These are phyloP conservation scores for Apiospora arundinis DNA, from an alignment of 2,329 filamentous ascomycete genomes.

Conservation along the genomic window DNA sequence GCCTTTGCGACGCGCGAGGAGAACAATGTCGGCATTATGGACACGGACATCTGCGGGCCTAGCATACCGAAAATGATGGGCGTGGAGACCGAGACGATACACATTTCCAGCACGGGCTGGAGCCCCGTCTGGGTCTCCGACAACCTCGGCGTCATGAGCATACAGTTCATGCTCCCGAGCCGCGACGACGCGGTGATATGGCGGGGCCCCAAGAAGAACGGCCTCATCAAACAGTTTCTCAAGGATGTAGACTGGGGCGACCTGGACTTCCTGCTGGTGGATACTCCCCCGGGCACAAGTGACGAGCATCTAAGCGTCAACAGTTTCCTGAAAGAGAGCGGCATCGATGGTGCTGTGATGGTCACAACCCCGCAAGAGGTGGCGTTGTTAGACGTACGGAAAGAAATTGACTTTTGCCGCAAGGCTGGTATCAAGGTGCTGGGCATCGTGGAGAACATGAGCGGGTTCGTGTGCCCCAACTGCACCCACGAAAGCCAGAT, in stretches of 20 bases:
- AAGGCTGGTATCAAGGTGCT: conserved; percentile 91
- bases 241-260: conserved; percentile 99
- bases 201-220: conserved; percentile 98
- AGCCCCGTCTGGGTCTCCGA: conserved; percentile 95
- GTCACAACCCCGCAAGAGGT: conserved; percentile 97
- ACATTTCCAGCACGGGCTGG: conserved; percentile 88
- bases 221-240: conserved; percentile 95
- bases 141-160: conserved; percentile 94
- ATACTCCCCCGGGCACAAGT: conserved; percentile 93
- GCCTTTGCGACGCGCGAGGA: conserved; percentile 84
- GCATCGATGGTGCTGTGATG: conserved; percentile 91
- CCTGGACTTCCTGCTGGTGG: conserved; percentile 89
- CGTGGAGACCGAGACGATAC: conserved; percentile 90
- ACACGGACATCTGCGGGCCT: conserved; percentile 96
- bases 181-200: conserved; percentile 96
- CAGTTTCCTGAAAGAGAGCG: conserved; percentile 85
- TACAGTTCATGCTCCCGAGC: conserved; percentile 97
- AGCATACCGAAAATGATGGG: conserved; percentile 99
- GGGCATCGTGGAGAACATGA: conserved; percentile 97
- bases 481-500: conserved; percentile 85
- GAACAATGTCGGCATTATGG: conserved; percentile 90
- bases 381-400: conserved; percentile 87
- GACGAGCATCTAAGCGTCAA: conserved; percentile 97
- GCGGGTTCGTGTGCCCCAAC: conserved; percentile 92
- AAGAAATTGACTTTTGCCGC: conserved; percentile 96